phyloP scores from a whole-genome alignment of 202 grass and related monocot species.

The Panicum virgatum region DNA sequence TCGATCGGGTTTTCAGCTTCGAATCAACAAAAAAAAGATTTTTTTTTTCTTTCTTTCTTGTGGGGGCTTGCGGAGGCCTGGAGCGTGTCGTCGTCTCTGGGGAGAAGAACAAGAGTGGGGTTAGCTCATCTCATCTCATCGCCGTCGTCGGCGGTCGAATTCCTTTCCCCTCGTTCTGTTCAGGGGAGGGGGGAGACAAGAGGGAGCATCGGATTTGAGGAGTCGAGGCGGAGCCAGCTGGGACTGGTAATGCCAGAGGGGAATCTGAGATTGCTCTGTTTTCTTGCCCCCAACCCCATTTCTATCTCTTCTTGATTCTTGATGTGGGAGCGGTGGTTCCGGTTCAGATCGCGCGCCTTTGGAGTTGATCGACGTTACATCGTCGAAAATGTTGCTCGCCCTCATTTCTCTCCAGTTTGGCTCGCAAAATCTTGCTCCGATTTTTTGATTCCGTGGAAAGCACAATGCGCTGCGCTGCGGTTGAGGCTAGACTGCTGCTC shows the following conservation, averaged over 20 bases:
- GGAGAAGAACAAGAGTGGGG: constrained; percentile 6
- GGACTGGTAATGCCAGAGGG: constrained; percentile 24
- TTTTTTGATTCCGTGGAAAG: not conserved
- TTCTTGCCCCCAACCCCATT: not conserved
- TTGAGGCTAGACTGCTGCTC: too few relatives aligned
- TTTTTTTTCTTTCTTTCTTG: not conserved
- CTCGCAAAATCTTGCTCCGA: not conserved
- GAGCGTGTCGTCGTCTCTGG: not conserved
- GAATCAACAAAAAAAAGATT: not conserved
- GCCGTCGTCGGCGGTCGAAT: not conserved
- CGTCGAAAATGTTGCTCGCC: not conserved
- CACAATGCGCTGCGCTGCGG: too few relatives aligned
- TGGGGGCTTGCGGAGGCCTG: not conserved
- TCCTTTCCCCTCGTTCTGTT: not conserved
- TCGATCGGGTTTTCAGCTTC: constrained; percentile 11
- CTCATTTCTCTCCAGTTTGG: not conserved
- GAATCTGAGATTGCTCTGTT: constrained; percentile 24
- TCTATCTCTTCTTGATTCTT: not conserved
- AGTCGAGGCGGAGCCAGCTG: constrained; percentile 8
- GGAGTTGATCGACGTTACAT: constrained; percentile 26
- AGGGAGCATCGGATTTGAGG: constrained; percentile 17
- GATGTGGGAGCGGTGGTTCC: constrained; percentile 32
- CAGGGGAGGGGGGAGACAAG: not conserved
- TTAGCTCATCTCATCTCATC: constrained; percentile 9
- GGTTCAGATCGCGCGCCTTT: constrained; percentile 22